Evolutionary conservation across 306 rosid genomes (phyloP), one percentile per base, ranked within the genome.

Genomic region (Cucurbita ficifolia): DNA sequence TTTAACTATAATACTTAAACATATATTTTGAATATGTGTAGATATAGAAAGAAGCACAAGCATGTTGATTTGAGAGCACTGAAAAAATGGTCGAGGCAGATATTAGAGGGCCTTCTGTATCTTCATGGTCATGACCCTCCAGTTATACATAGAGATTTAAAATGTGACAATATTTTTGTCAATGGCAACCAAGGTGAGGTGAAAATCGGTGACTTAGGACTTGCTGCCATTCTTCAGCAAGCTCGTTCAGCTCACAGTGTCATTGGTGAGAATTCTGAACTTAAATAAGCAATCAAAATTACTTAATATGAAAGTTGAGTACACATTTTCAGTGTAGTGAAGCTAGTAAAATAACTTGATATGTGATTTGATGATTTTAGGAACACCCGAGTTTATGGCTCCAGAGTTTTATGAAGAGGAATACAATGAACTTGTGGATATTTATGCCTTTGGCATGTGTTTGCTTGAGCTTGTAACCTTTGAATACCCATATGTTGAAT

Each of bases 31-130:
- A 71, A 55, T 24, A 38, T 14, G 17, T 76, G 60, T 81, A 94
- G 99, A 77, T 94, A 91, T 73, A 83, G 99, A 85, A 84, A 82
- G 83, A 94, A 94, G 79, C 99, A 94, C 77, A 94, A 94, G 86
- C 87, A 89, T 72, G 99, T 94, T 73, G 97, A 94, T 84, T 79
- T 89, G 87, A 91, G 97, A 86, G 99, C 99, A 4, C 17, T 94
- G 89, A 94, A 95, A 85, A 95, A 95, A 82, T 95, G 99, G 99
- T 91, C 99, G 52, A 89, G 88, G 87, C 99, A 95, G 90, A 89
- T 95, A 72, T 80, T 95, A 80, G 96, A 95, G 81, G 99, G 99
- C 58, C 99, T 95, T 74, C 76, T 78, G 14, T 95, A 95, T 87
- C 99, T 95, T 82, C 99, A 95, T 76, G 79, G 95, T 79, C 92